Evolutionary conservation across 2,329 filamentous ascomycete genomes (phyloP), one percentile per base, ranked within the genome.

Genomic region (Colletotrichum karsti): DNA sequence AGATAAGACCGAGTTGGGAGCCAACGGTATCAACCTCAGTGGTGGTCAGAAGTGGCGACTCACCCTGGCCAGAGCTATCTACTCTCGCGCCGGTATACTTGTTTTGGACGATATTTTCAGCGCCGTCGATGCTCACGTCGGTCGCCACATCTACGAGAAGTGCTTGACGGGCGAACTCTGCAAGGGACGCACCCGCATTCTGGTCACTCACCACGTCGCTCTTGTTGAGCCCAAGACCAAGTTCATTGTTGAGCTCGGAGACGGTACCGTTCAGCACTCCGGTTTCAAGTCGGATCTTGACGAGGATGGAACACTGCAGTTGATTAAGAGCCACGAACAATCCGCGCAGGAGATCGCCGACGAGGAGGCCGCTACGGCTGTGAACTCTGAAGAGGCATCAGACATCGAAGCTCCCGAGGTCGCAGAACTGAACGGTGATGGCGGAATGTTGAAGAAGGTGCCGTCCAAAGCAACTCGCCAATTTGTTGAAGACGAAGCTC

Each of bases 31-130:
- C 72, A 95, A 95, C 72, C 82, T 97, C 7, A 94, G 91, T 69
- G 93, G 94, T 70, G 94, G 93, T 0, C 93, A 97, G 78, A 90
- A 93, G 74, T 95, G 93, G 92, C 88, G 93, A 58, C 87, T 96
- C 33, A 93, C 92, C 0, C 89, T 97, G 72, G 93, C 93, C 2
- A 85, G 93, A 51, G 93, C 93, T 1, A 83, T 96, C 18, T 96
- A 96, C 77, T 95, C 92, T 2, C 85, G 93, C 13, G 92, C 92
- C 1, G 90, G 91, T 0, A 90, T 94, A 69, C 82, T 97, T 5
- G 82, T 96, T 18, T 84, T 96, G 73, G 93, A 97, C 76, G 93
- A 97, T 74, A 93, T 95, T 42, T 95, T 97, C 77, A 93, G 91
- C 74, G 90, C 93, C 9, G 89, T 96, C 8, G 93, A 97, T 77